Base-by-base conservation (phyloP, 495 filamentous ascomycete species). In the Hypomontagnella submonticulosa region DNA sequence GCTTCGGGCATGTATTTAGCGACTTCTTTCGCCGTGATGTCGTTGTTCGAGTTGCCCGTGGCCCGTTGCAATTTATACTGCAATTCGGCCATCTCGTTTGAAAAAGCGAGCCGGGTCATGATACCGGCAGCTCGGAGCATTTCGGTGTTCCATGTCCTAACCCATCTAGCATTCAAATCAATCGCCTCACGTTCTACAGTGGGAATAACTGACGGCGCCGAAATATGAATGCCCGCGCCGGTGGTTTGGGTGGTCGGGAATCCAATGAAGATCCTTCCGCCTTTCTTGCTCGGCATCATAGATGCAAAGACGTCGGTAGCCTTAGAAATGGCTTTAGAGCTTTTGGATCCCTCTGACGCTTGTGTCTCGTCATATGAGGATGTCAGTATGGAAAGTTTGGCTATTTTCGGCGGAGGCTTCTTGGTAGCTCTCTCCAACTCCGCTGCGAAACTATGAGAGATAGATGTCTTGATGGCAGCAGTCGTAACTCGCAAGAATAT, bases 111-210 rank as follows among this genome's bases (percentile, higher is more conserved):
- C 16, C 96, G 87, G 57, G 92, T 88, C 55, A 96, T 88, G 63
- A 98, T 91, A 57, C 96, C 96, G 19, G 94, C 92, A 12, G 92
- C 89, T 40, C 94, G 86, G 15, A 99, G 79, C 87, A 99, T 91
- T 72, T 97, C 96, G n/a, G 89, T 78, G 72, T 99, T 99, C 96
- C 96, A 99, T 30, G 87, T 90, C 40, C 91, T 89, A 16, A 99
- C 92, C 79, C 90, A 93, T 46, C 92, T 88, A 41, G 96, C 95
- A 76, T 98, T 98, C 51, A 99, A 82, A 72, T 99, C 96, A 42
- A 98, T 96, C 49, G 89, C 92, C 75, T 99, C 96, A 55, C 96
- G 87, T 79, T 99, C 96, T n/a, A 98, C 96, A 0, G 96, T 99
- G 2, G 96, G 96, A 63, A 99, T 98, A 37, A 98, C 89, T 12